Base-by-base conservation (phyloP, 1,139 yeast species). In the Kodamaea ohmeri region DNA sequence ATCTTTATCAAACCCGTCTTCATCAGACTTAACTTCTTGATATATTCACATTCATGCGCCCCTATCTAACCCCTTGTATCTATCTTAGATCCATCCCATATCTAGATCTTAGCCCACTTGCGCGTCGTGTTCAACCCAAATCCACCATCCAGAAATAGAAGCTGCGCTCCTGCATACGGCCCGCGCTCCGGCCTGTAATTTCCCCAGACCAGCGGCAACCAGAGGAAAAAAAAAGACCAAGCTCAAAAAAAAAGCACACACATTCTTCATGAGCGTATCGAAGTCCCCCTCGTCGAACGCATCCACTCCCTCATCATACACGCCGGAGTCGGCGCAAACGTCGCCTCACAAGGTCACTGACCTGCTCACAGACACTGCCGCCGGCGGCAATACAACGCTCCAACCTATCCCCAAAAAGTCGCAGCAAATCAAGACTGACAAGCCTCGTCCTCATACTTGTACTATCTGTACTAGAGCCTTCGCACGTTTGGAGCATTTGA, bases 371-470 rank as follows among this genome's bases (percentile, higher is more conserved):
- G 29, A 13, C 11, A 18, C 18, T 19, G 20, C 32, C 22, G 22
- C 37, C 37, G 26, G 22, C 13, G 32, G 22, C 32, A 25, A 11
- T 11, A 11, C 33, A n/a, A 14, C 6, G 11, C 18, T 36, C 25
- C 83, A 81, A 57, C 95, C 95, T 11, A 87, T 88, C 33, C 96
- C 96, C 24, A 83, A 85, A 51, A 88, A 88, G 55, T 83, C 94
- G 7, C 82, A 87, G 38, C 76, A 82, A 47, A 83, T 86, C 53
- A 85, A 88, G 59, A 87, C 92, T 0, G 88, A 84, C 55, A 60
- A 60, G 29, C 65, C 63, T 30, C 55, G 68, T 37, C 57, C 64
- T 6, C 61, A 56, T 25, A 56, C 46, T 49, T 71, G 51, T 47
- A 51, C 53, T 34, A 52, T 60, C 27, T 60, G 65, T 36, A 60